Evolutionary conservation across 768 basidiomycete genomes (phyloP).

Genomic region (Baorangia bicolor): DNA sequence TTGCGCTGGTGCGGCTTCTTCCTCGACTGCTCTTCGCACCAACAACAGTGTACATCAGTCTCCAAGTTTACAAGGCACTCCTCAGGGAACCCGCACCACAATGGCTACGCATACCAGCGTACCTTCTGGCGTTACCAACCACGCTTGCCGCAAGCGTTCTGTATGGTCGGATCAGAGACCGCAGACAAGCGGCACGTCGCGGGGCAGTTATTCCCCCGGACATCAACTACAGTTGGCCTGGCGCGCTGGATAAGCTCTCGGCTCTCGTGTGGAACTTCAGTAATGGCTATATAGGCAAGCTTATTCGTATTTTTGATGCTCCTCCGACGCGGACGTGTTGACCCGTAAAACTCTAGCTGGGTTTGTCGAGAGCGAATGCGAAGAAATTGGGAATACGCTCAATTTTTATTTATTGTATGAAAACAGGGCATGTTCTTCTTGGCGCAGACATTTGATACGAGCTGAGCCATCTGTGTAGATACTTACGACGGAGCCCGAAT

Average conservation of each 20-base stretch:
- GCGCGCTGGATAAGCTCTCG: conserved; percentile 48
- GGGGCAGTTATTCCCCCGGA: conserved; percentile 49
- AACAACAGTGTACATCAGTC: conserved; percentile 9
- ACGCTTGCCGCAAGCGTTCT: conserved; percentile 22
- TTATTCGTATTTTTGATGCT: neutral
- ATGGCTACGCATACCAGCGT: conserved; percentile 17
- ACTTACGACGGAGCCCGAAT: conserved; percentile 38
- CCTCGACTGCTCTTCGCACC: conserved; percentile 27
- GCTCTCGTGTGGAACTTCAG: conserved; percentile 38
- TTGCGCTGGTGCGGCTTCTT: conserved; percentile 31
- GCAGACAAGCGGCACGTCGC: conserved; percentile 39
- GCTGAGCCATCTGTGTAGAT: conserved; percentile 26
- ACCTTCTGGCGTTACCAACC: conserved; percentile 26
- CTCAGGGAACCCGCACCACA: neutral
- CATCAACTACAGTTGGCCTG: conserved; percentile 38
- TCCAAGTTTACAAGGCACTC: conserved; percentile 13
- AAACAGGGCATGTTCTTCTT: conserved; percentile 18
- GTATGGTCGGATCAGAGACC: conserved; percentile 47
- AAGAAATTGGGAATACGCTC: conserved; percentile 25
- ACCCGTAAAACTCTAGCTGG: conserved; percentile 12
- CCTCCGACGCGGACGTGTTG: neutral
- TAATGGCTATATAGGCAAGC: conserved; percentile 49
- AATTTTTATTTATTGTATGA: conserved; percentile 27
- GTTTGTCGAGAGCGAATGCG: conserved; percentile 3
- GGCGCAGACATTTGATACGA: neutral